These are phyloP conservation scores for Boletus huronensis DNA, from an alignment of 768 basidiomycete species.

Conservation along the genomic window DNA sequence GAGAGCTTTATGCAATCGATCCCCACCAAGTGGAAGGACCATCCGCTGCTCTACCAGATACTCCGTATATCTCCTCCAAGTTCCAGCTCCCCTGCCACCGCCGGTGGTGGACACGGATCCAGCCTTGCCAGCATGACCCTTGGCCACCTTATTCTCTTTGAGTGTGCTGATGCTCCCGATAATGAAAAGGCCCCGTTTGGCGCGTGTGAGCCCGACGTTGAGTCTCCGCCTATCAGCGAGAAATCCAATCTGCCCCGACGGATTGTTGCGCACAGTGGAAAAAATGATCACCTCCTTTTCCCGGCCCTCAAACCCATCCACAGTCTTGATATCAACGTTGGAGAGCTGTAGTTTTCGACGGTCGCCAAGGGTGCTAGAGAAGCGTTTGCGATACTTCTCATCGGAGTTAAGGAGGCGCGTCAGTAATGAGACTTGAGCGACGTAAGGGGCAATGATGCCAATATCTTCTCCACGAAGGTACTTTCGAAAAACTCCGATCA, in stretches of 20 bases:
- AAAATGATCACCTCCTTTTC: constrained; percentile 93
- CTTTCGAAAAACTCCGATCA: constrained; percentile 32
- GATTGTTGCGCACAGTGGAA: constrained; percentile 85
- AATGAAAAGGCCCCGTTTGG: constrained; percentile 80
- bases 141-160: constrained; percentile 40
- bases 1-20: constrained; percentile 37
- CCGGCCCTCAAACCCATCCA: constrained; percentile 92
- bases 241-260: constrained; percentile 78
- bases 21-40: constrained; percentile 48
- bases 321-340: constrained; percentile 83
- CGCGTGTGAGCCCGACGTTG: constrained; percentile 89
- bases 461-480: constrained; percentile 70
- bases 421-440: constrained; percentile 77
- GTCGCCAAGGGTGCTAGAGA: constrained; percentile 58
- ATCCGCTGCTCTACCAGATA: constrained; percentile 50
- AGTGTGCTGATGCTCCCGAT: constrained; percentile 72
- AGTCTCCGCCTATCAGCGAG: constrained; percentile 80
- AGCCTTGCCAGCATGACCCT: constrained; percentile 15
- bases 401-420: constrained; percentile 62
- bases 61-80: constrained; percentile 61
- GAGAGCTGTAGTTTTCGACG: constrained; percentile 62
- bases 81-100: constrained; percentile 44
- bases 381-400: constrained; percentile 47
- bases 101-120: constrained; percentile 11
- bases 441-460: constrained; percentile 91